phyloP scores from a whole-genome alignment of 2,329 filamentous ascomycete genomes.

The Talaromyces verruculosus region DNA sequence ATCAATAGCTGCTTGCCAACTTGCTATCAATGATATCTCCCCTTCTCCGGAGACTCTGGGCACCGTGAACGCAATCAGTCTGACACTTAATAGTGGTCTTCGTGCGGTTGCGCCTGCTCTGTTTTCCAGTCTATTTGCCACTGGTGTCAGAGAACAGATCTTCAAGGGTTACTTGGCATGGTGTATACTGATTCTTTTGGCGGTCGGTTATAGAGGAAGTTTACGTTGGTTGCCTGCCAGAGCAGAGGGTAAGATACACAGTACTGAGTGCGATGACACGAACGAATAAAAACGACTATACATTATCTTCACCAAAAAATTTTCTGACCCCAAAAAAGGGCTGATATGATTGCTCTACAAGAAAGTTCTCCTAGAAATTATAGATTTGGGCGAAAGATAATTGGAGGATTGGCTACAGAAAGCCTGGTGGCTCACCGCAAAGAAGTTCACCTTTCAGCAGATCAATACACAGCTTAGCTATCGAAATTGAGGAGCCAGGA shows the following conservation, averaged over 20 bases:
- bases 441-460: too few relatives aligned
- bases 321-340: neutral
- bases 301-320: neutral
- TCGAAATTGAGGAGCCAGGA: too few relatives aligned
- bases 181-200: constrained; percentile 53
- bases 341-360: neutral
- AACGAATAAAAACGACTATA: neutral
- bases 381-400: neutral
- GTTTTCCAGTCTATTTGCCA: constrained; percentile 67
- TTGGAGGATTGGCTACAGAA: too few relatives aligned
- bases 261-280: neutral
- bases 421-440: too few relatives aligned
- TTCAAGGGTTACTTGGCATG: constrained; percentile 66
- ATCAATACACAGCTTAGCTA: too few relatives aligned
- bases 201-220: constrained; percentile 35
- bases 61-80: constrained; percentile 67
- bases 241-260: constrained; percentile 17
- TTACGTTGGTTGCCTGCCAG: constrained; percentile 21
- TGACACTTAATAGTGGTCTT: constrained; percentile 62
- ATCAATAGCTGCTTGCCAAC: constrained; percentile 59
- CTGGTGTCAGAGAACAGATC: constrained; percentile 63
- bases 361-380: neutral
- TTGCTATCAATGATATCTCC: constrained; percentile 71
- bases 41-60: constrained; percentile 65
- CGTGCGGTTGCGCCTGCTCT: constrained; percentile 66